A percentile compares a stretch with the other conserved stretches of the same genome.
Evolutionary conservation across 2,329 filamentous ascomycete genomes (phyloP).

Genomic region (Acrocalymma vagum): DNA sequence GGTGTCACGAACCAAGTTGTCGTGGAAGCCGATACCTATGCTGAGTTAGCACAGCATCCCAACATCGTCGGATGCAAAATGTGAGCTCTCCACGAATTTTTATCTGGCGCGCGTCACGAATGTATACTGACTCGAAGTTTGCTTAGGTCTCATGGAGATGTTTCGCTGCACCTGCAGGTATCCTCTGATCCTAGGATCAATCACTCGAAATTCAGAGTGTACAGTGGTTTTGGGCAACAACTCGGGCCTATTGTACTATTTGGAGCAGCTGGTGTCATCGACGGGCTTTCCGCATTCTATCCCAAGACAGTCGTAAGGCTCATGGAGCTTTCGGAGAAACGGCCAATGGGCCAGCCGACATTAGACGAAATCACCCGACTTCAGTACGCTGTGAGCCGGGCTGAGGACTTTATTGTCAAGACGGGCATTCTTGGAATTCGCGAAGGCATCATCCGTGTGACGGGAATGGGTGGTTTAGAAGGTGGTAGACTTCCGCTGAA

Average conservation of each 20-base stretch:
- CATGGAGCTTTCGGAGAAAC: constrained; percentile 59
- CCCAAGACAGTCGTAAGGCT: constrained; percentile 68
- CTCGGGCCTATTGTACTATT: constrained; percentile 69
- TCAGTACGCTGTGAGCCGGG: constrained; percentile 68
- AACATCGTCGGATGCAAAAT: constrained; percentile 77
- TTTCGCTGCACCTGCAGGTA: constrained; percentile 70
- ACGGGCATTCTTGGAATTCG: constrained; percentile 72
- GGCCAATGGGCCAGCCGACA: constrained; percentile 41
- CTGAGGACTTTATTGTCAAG: constrained; percentile 68
- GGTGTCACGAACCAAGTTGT: constrained; percentile 72
- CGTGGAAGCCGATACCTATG: constrained; percentile 66
- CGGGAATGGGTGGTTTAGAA: constrained; percentile 66
- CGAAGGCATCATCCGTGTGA: constrained; percentile 67
- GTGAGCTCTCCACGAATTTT: too few species aligned
- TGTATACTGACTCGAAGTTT: too few species aligned
- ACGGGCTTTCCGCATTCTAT: constrained; percentile 71
- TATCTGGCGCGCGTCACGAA: too few species aligned
- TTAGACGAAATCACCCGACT: constrained; percentile 61
- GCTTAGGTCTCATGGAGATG: constrained; percentile 73
- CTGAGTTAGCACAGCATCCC: constrained; percentile 65
- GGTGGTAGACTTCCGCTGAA: constrained; percentile 67
- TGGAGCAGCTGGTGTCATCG: constrained; percentile 71
- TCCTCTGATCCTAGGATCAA: constrained; percentile 68
- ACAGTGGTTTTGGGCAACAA: constrained; percentile 72
- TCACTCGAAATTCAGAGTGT: constrained; percentile 66